Evolutionary conservation across 345 rosid genomes (phyloP).

Genomic region (Eutrema japonicum): DNA sequence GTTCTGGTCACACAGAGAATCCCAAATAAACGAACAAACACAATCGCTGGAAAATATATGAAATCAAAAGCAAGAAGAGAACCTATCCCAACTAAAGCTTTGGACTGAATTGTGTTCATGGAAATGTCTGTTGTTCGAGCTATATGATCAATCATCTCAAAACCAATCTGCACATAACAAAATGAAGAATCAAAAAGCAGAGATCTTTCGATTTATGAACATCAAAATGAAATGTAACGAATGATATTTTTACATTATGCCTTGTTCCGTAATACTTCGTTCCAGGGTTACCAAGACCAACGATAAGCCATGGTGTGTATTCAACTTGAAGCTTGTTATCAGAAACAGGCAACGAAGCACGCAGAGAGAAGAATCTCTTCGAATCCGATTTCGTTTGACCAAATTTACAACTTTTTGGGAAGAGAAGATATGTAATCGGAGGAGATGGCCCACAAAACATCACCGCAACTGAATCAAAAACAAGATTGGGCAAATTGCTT

Average conservation of each 20-base stretch:
- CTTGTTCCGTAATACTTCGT: constrained; percentile 75
- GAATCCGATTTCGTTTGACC: constrained; percentile 4
- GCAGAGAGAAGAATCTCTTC: constrained; percentile 18
- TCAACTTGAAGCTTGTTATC: constrained; percentile 29
- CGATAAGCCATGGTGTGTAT: constrained; percentile 73
- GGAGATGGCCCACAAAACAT: constrained; percentile 33
- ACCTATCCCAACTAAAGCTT: constrained; percentile 88
- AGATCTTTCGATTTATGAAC: not conserved
- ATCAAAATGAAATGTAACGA: not conserved
- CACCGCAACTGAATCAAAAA: not conserved
- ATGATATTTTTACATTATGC: constrained; percentile 60
- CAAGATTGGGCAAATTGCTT: not conserved
- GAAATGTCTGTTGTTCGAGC: constrained; percentile 54
- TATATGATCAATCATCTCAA: constrained; percentile 81
- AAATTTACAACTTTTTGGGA: constrained; percentile 21
- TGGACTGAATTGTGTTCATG: constrained; percentile 80
- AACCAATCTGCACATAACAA: constrained; percentile 63
- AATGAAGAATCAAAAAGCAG: constrained; percentile 1
- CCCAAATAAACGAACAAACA: constrained; percentile 5
- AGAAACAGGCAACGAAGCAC: constrained; percentile 33
- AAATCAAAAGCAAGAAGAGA: constrained; percentile 31
- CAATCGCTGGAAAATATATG: not conserved
- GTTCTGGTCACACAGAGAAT: constrained; percentile 48
- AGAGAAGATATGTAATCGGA: constrained; percentile 16
- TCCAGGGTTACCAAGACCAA: constrained; percentile 95